These are phyloP conservation scores for Leishmania arabica DNA, from an alignment of 208 protist species.

Conservation along the genomic window DNA sequence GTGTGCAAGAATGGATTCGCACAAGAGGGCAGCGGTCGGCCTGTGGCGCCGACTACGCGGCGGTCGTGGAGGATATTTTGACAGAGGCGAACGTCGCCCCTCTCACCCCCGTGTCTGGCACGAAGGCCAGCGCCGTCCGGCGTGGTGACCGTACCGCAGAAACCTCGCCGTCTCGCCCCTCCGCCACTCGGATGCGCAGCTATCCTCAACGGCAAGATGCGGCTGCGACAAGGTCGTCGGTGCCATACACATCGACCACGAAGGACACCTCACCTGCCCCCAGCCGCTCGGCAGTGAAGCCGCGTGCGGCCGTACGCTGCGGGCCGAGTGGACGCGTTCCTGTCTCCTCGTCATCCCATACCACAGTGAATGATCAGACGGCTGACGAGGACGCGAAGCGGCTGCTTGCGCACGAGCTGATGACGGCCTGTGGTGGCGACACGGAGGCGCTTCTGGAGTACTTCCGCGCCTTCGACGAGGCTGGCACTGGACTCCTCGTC, in stretches of 20 bases:
- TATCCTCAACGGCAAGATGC: not conserved
- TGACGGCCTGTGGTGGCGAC: constrained; percentile 36
- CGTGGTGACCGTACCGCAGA: not conserved
- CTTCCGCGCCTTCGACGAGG: constrained; percentile 44
- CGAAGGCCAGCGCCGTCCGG: not conserved
- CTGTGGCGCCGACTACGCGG: constrained; percentile 8
- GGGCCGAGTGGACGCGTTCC: not conserved
- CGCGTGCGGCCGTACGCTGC: not conserved
- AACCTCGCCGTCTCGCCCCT: not conserved
- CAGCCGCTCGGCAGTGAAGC: not conserved
- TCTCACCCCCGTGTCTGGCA: not conserved
- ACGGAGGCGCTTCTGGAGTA: constrained; percentile 33
- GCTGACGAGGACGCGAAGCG: not conserved
- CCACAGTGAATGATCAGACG: not conserved
- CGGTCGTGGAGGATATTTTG: constrained; percentile 15
- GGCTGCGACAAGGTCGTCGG: not conserved
- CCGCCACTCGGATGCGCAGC: not conserved
- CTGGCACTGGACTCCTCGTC: constrained; percentile 40
- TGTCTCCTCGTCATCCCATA: not conserved
- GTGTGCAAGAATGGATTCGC: not conserved
- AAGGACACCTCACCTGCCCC: not conserved
- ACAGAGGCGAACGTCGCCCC: not conserved
- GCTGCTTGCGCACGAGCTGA: constrained; percentile 33
- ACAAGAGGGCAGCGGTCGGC: constrained; percentile 4
- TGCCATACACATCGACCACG: not conserved